A percentile compares a stretch with the other conserved stretches of the same genome.
Conservation (phyloP, 192 early-diverging fungal species). For the Dimargaris xerosporica region DNA sequence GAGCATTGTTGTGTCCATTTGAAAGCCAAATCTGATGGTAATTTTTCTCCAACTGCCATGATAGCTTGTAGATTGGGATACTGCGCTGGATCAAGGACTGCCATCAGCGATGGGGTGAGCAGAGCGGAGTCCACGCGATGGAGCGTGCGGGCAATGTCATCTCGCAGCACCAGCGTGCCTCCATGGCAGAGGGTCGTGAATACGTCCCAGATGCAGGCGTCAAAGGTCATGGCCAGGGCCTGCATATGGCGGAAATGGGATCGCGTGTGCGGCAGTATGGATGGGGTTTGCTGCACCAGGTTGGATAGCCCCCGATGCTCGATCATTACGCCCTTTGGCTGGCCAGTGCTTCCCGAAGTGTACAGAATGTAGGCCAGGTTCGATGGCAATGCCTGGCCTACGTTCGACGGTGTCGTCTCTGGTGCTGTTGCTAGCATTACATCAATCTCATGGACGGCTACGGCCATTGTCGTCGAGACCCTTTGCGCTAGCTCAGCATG, state of each 20-base stretch:
- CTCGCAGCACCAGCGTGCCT: not conserved
- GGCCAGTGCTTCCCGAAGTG: constrained; percentile 8
- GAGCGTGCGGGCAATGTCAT: not conserved
- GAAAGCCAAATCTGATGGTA: not conserved
- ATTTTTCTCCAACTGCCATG: not conserved
- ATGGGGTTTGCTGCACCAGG: not conserved
- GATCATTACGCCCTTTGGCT: not conserved
- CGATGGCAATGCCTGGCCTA: not conserved
- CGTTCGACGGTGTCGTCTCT: not conserved
- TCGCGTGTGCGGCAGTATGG: not conserved
- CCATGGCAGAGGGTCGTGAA: not conserved
- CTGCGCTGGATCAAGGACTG: not conserved
- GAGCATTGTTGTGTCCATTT: not conserved
- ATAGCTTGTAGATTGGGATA: not conserved
- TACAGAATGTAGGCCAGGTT: constrained; percentile 7
- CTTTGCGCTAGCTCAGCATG: not conserved
- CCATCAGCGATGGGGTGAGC: constrained; percentile 2
- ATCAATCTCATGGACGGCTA: not conserved
- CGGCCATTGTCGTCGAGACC: not conserved
- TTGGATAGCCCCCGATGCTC: not conserved
- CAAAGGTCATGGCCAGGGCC: not conserved
- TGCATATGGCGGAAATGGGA: not conserved
- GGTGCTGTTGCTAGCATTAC: not conserved
- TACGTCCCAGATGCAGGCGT: not conserved
- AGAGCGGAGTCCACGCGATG: not conserved